Conservation (phyloP, 805 yeast species). For the Wickerhamiella allomyrinae region DNA sequence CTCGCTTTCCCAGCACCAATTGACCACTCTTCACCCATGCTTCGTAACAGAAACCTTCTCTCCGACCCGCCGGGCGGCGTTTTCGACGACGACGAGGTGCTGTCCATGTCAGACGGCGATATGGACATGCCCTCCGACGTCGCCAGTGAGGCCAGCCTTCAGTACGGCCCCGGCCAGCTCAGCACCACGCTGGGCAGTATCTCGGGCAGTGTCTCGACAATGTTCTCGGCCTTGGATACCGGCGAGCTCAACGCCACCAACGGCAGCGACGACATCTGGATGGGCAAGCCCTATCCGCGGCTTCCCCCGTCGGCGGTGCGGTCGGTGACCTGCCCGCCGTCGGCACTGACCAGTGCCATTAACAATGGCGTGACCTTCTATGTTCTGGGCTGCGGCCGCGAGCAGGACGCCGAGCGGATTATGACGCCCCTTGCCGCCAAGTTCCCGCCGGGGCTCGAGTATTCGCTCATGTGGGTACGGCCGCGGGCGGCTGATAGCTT, state of each 20-base stretch:
- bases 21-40: too few relatives aligned
- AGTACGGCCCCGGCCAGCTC: background rate
- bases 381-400: background rate
- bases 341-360: background rate
- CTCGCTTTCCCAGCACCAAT: too few relatives aligned
- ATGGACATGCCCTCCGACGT: background rate
- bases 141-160: background rate
- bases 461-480: background rate
- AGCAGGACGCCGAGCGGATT: background rate
- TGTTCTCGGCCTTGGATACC: background rate
- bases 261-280: background rate
- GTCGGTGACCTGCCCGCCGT: background rate
- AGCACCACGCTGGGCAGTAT: background rate
- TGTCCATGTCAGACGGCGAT: background rate
- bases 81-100: background rate
- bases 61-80: background rate
- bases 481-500: too few relatives aligned
- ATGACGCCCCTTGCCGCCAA: background rate
- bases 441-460: background rate
- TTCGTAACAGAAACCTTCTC: too few relatives aligned
- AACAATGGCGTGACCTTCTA: background rate
- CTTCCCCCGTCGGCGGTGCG: background rate
- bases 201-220: background rate
- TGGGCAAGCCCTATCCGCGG: background rate
- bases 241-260: background rate